Percentiles rank a stretch among this genome's conserved stretches.
Evolutionary conservation across 73 alveolate genomes (phyloP).

Genomic region (Symbiodinium pilosum): DNA sequence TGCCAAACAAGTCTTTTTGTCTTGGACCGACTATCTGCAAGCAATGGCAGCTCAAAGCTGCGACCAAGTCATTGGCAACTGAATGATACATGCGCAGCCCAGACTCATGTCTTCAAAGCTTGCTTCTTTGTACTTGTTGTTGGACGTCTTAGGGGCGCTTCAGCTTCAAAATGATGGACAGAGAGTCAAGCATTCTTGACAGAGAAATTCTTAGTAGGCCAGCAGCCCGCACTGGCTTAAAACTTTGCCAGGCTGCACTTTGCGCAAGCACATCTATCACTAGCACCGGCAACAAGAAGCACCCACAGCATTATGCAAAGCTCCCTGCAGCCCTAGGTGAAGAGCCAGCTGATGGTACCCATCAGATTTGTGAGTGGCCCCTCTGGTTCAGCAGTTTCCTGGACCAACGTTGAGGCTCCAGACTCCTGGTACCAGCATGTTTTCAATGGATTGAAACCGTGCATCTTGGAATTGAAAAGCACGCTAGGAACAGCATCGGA

Average conservation of each 20-base stretch:
- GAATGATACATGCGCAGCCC: no score
- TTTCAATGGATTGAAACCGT: no score
- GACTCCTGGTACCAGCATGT: conserved; percentile 2
- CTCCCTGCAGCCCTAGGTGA: neutral
- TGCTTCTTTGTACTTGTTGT: neutral
- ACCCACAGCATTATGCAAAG: no score
- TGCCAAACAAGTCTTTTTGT: neutral
- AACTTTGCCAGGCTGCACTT: neutral
- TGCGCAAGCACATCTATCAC: neutral
- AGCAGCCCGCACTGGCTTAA: neutral
- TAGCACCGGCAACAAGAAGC: neutral
- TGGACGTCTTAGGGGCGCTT: neutral
- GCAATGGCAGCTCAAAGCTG: neutral
- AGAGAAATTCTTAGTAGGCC: neutral
- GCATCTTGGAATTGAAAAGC: no score
- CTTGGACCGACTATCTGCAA: neutral
- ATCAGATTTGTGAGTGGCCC: neutral
- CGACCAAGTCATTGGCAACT: neutral
- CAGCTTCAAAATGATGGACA: neutral
- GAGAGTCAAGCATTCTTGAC: neutral
- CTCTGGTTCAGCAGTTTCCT: neutral
- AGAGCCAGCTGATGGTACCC: conserved; percentile 6
- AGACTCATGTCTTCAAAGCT: no score
- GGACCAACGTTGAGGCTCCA: neutral
- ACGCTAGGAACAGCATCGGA: no score